Base-by-base conservation (phyloP, 1,139 yeast genomes). In the Saccharomyces pastorianus region DNA sequence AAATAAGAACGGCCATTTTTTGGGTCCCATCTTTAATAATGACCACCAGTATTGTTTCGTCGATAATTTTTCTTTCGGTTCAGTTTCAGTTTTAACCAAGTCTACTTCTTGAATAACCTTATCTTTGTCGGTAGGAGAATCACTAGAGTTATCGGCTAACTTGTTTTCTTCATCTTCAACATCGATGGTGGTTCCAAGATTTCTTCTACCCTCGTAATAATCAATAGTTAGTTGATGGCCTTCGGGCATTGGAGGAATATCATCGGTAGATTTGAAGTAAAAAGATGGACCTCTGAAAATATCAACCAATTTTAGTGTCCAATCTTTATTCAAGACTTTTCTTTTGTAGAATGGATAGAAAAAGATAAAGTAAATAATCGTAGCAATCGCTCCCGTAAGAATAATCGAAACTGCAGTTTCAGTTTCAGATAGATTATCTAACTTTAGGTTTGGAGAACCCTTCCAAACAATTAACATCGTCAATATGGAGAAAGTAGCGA, bases 401-500 rank as follows among this genome's bases (percentile, higher is more conserved):
- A 83, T 69, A 59, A 84, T 79, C 47, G 86, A 75, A 27, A 80
- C 85, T 49, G 71, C 74, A 48, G 78, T 77, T 14, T 84, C 78
- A 46, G 78, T 78, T 11, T 73, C 62, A 1, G 83, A 73, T 56
- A 84, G 74, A 6, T 80, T 66, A 60, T 78, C 73, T 64, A 85
- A 75, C 28, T 80, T 73, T 61, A 85, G 76, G 58, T 78, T 77
- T 61, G 89, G 89, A 56, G 89, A 84, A 63, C 90, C 90, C 68
- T 84, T 84, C 88, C 88, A 84, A 47, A 80, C 80, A 58, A 79
- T 75, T 57, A 77, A 70, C 76, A 79, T 76, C 57, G 90, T 84
- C 64, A 85, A 76, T 55, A 85, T 78, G 50, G 84, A 71, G 59
- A 83, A 82, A 38, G 88, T 80, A 47, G 75, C 64, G 61, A 81